Conservation (phyloP, 2,329 filamentous ascomycete genomes). For the Colletotrichum sp. region DNA sequence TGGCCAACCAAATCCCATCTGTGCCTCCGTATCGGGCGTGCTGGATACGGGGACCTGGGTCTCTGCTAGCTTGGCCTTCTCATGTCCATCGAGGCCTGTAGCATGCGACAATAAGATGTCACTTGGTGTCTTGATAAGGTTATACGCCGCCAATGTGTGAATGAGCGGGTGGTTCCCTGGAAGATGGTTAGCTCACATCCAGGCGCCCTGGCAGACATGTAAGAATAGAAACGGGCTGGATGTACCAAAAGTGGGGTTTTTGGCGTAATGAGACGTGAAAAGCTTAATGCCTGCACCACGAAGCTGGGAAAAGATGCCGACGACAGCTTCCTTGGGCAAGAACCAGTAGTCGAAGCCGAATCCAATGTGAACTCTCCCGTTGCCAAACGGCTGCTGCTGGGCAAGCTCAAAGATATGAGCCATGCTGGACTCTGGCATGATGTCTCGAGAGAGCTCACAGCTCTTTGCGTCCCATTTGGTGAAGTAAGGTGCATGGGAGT, state of each 20-base stretch:
- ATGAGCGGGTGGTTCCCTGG: background rate
- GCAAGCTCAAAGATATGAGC: background rate
- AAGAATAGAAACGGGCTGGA: background rate
- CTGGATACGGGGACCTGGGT: background rate
- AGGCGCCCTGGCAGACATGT: background rate
- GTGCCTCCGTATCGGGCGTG: background rate
- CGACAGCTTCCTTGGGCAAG: background rate
- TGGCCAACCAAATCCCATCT: slow-evolving; percentile 5
- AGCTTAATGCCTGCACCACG: background rate
- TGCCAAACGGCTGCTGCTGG: background rate
- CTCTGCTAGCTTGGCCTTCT: background rate
- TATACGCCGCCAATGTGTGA: background rate
- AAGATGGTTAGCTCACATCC: background rate
- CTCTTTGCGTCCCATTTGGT: background rate
- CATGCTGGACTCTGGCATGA: background rate
- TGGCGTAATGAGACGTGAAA: background rate
- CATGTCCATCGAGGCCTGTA: background rate
- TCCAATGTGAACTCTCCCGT: background rate
- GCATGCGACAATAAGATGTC: background rate
- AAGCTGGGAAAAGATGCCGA: background rate
- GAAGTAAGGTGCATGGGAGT: background rate
- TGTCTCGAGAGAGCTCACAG: background rate
- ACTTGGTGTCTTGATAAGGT: background rate
- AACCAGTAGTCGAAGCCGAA: background rate
- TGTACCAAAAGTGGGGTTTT: background rate